A percentile compares a stretch with the other conserved stretches of the same genome.
phyloP scores from a whole-genome alignment of 768 basidiomycete genomes.

The Suillus decipiens region DNA sequence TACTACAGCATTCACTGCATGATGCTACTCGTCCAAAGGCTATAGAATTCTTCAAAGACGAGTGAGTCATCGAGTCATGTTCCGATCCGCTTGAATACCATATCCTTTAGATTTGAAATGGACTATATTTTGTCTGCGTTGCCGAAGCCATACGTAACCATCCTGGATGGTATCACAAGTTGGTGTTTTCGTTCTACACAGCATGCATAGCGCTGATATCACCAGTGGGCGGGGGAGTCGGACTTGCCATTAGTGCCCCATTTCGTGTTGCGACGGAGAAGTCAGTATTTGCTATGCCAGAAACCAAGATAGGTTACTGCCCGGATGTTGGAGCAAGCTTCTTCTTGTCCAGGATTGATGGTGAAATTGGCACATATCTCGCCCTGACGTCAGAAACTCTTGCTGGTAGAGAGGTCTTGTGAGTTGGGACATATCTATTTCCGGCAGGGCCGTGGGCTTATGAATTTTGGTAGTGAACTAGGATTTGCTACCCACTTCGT shows the following conservation, averaged over 20 bases:
- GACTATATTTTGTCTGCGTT: conserved; percentile 72
- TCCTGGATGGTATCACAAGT: conserved; percentile 94
- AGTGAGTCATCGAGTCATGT: conserved; percentile 53
- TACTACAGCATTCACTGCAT: conserved; percentile 52
- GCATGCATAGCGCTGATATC: conserved; percentile 13
- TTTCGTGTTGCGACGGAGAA: conserved; percentile 95
- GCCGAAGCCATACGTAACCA: conserved; percentile 85
- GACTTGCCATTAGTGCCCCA: conserved; percentile 78
- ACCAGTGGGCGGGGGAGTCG: conserved; percentile 94
- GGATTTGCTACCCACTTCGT: conserved; percentile 96
- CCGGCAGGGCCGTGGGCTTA: conserved; percentile 12
- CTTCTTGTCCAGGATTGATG: conserved; percentile 89
- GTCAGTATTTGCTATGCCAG: conserved; percentile 93
- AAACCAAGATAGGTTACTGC: conserved; percentile 87
- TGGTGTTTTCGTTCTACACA: conserved; percentile 31
- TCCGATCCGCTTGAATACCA: conserved; percentile 10
- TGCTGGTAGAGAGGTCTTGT: conserved; percentile 85
- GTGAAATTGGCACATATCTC: conserved; percentile 91
- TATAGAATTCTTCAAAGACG: conserved; percentile 87
- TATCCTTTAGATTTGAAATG: conserved; percentile 66
- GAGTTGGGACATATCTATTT: conserved; percentile 34
- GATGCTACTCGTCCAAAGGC: conserved; percentile 59
- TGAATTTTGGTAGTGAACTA: conserved; percentile 59
- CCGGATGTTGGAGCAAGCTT: conserved; percentile 94
- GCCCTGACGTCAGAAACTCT: conserved; percentile 78